Conservation (phyloP, 2,329 filamentous ascomycete genomes). For the Ophiostoma montium region DNA sequence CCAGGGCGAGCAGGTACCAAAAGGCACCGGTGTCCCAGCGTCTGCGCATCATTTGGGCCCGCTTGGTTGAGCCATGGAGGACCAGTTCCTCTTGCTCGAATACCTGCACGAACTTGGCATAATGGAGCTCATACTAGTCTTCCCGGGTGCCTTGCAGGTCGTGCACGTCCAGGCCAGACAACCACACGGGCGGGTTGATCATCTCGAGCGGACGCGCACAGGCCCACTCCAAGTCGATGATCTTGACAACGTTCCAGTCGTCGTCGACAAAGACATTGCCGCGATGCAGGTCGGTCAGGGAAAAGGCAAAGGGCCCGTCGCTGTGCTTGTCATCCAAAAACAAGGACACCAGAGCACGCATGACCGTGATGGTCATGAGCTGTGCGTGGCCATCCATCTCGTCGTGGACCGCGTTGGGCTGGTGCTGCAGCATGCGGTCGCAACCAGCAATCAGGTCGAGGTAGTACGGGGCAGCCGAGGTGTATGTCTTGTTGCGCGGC, state of each 20-base stretch:
- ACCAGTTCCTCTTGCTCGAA: not conserved
- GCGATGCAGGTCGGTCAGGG: constrained; percentile 18
- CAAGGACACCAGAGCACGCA: not conserved
- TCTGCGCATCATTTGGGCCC: not conserved
- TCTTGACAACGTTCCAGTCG: constrained; percentile 19
- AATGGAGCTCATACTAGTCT: not conserved
- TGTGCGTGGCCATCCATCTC: not conserved
- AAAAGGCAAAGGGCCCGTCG: constrained; percentile 9
- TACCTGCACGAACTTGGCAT: not conserved
- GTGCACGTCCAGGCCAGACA: not conserved
- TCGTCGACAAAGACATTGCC: constrained; percentile 21
- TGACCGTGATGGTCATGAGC: not conserved
- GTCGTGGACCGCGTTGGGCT: not conserved
- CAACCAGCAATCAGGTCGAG: not conserved
- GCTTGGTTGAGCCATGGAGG: not conserved
- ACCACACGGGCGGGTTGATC: not conserved
- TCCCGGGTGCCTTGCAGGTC: not conserved
- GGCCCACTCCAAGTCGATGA: constrained; percentile 20
- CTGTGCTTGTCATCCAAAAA: not conserved
- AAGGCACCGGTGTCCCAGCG: not conserved
- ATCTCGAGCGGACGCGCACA: not conserved
- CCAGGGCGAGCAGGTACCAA: not conserved
- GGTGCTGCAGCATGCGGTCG: not conserved
- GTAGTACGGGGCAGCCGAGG: not conserved
- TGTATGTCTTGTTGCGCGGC: not conserved